These are phyloP conservation scores for Endocalyx cinctus DNA, from an alignment of 2,329 filamentous ascomycete species.

Conservation along the genomic window DNA sequence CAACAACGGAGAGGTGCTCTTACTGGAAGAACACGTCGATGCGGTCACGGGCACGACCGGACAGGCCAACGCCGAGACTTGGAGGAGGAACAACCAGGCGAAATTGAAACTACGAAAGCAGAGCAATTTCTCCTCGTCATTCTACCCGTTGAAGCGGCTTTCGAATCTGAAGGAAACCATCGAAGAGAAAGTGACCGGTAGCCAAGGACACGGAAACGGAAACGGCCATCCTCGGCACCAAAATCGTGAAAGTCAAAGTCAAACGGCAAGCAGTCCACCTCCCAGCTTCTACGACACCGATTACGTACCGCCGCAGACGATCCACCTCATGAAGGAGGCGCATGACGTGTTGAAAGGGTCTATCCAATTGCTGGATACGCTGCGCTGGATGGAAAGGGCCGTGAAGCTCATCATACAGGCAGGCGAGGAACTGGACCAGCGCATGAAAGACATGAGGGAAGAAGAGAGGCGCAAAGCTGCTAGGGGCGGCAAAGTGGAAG, in stretches of 20 bases:
- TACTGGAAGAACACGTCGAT: conserved; percentile 38
- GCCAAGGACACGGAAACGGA: conserved; percentile 1
- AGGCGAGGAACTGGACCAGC: conserved; percentile 37
- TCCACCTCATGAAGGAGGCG: conserved; percentile 42
- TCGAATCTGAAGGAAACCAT: conserved; percentile 21
- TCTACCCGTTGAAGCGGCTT: conserved; percentile 21
- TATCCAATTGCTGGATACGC: conserved; percentile 41
- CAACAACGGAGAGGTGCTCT: conserved; percentile 37
- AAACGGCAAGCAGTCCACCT: conserved; percentile 1
- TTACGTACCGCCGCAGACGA: conserved; percentile 39
- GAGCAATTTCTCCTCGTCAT: too few species aligned
- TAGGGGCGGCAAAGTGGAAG: conserved; percentile 4
- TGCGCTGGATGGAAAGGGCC: conserved; percentile 43
- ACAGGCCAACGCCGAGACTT: conserved; percentile 19
- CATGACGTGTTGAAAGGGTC: conserved; percentile 41
- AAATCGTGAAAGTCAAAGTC: conserved; percentile 10
- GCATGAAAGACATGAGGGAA: conserved; percentile 16
- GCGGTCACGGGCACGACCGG: conserved; percentile 33
- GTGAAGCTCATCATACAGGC: conserved; percentile 38
- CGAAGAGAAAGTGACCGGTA: conserved; percentile 16
- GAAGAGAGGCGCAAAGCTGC: too few species aligned
- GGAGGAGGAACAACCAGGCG: conserved; percentile 13
- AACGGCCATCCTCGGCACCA: too few species aligned
- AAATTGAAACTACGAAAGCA: conserved; percentile 10
- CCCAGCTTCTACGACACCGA: conserved; percentile 19